Conservation (phyloP, 345 rosid genomes). For the Salix purpurea region DNA sequence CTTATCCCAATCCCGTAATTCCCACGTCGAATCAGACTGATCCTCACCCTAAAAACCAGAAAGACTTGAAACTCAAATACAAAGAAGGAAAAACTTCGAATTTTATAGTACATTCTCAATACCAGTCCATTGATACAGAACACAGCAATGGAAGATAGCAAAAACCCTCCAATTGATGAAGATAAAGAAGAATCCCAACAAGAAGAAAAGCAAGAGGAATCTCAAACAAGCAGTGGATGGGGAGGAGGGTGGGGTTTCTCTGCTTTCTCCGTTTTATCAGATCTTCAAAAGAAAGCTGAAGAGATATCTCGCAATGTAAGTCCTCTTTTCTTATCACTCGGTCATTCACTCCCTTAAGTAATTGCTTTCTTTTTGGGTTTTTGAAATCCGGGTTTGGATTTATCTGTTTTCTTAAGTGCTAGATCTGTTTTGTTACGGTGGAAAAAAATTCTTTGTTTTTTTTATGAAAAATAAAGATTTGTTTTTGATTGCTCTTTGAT, state of each 20-base stretch:
- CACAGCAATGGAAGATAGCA: conserved; percentile 13
- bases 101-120: neutral
- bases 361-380: neutral
- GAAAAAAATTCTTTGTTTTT: neutral
- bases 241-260: conserved; percentile 96
- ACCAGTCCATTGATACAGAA: too few relatives aligned
- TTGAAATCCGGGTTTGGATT: neutral
- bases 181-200: neutral
- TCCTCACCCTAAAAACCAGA: neutral
- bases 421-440: conserved; percentile 8
- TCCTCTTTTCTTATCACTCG: neutral
- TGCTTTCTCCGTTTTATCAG: conserved; percentile 70
- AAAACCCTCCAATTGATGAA: neutral
- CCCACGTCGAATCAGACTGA: neutral
- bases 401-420: neutral
- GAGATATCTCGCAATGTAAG: conserved; percentile 90
- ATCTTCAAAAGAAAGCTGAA: conserved; percentile 92
- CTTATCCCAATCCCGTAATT: neutral
- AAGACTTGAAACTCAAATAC: neutral
- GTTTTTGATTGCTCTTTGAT: neutral
- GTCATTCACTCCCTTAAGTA: neutral
- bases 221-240: conserved; percentile 38
- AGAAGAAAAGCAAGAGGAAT: neutral
- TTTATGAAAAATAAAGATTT: neutral
- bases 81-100: neutral